A percentile compares a stretch with the other conserved stretches of the same genome.
Evolutionary conservation across 2,329 filamentous ascomycete species (phyloP).

Genomic region (Neofusicoccum ribis): DNA sequence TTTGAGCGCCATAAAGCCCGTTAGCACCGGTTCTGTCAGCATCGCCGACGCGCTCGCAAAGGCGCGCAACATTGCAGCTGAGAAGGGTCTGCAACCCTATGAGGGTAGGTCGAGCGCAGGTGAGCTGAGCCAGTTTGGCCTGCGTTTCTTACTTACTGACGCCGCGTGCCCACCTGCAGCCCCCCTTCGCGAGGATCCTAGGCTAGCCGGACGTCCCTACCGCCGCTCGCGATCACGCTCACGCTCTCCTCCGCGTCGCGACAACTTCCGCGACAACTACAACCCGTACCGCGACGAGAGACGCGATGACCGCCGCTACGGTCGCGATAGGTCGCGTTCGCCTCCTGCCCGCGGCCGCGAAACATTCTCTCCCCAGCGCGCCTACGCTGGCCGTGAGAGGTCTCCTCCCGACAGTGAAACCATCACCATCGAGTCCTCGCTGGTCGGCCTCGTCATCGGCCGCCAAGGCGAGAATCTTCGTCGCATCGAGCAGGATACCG

Average conservation of each 20-base stretch:
- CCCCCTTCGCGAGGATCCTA: conserved; percentile 46
- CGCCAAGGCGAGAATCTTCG: conserved; percentile 86
- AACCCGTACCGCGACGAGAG: conserved; percentile 87
- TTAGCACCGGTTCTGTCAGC: conserved; percentile 78
- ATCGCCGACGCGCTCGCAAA: conserved; percentile 83
- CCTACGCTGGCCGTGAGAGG: conserved; percentile 53
- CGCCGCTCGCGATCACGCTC: conserved; percentile 69
- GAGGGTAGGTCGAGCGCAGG: conserved; percentile 43
- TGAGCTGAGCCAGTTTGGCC: conserved; percentile 47
- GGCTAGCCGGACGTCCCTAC: conserved; percentile 59
- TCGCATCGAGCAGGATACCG: conserved; percentile 79
- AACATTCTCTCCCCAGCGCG: conserved; percentile 61
- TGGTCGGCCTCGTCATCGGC: conserved; percentile 89
- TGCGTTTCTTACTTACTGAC: conserved; percentile 9
- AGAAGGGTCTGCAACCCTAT: conserved; percentile 64
- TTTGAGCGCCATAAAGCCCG: conserved; percentile 75
- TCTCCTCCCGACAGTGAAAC: conserved; percentile 72
- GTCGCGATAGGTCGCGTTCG: conserved; percentile 73
- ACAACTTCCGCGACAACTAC: conserved; percentile 71
- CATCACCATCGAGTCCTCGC: conserved; percentile 80
- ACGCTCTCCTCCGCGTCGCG: conserved; percentile 58
- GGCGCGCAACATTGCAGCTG: conserved; percentile 76
- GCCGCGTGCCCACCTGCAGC: conserved; percentile 25
- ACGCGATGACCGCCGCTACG: conserved; percentile 67
- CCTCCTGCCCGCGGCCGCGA: conserved; percentile 59